These are phyloP conservation scores for Actinomortierella wolfii DNA, from an alignment of 371 early-diverging fungal species.

Conservation along the genomic window DNA sequence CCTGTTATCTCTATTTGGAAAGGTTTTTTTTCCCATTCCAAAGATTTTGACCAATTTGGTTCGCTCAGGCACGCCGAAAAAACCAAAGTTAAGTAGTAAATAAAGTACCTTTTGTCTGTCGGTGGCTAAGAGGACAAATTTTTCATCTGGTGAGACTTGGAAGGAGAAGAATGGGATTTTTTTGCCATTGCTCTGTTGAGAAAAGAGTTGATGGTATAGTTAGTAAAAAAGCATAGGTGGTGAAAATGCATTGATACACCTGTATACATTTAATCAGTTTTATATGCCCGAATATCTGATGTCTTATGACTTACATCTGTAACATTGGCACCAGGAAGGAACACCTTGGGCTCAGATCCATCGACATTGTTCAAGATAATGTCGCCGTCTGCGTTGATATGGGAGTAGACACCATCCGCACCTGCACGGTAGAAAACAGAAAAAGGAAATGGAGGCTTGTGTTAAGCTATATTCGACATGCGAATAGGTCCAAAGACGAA, in stretches of 20 bases:
- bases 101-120: constrained; percentile 65
- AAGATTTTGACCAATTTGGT: neutral
- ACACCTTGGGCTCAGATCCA: constrained; percentile 20
- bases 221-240: no score
- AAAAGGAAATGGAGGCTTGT: neutral
- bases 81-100: neutral
- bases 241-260: no score
- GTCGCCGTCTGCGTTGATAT: constrained; percentile 50
- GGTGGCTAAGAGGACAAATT: constrained; percentile 74
- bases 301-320: constrained; percentile 14
- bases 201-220: neutral
- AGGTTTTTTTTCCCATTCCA: neutral
- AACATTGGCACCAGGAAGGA: constrained; percentile 35
- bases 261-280: no score
- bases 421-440: constrained; percentile 30
- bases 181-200: constrained; percentile 23
- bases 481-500: neutral
- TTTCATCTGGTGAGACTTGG: constrained; percentile 76
- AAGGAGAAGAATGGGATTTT: constrained; percentile 48
- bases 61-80: neutral
- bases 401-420: constrained; percentile 55
- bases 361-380: constrained; percentile 42
- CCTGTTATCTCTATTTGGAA: no score
- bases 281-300: no score
- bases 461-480: neutral